These are phyloP conservation scores for Chaetomiaceae sp. DNA, from an alignment of 2,329 filamentous ascomycete genomes.

Conservation along the genomic window DNA sequence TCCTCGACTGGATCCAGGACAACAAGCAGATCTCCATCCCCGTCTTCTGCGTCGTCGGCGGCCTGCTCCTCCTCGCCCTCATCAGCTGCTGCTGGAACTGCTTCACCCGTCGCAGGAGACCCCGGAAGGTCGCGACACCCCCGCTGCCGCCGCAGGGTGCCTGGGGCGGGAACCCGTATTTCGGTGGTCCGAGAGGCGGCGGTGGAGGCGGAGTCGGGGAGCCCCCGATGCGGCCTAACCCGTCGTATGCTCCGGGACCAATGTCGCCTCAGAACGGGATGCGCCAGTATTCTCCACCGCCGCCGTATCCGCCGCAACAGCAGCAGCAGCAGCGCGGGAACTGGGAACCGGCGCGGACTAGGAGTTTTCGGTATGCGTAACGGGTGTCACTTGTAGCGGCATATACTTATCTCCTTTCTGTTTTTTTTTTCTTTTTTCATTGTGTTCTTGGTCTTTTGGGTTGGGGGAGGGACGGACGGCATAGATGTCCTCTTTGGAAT, in stretches of 20 bases:
- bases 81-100: conserved; percentile 60
- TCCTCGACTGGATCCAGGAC: conserved; percentile 68
- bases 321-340: neutral
- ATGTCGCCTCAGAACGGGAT: neutral
- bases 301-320: neutral
- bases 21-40: conserved; percentile 83
- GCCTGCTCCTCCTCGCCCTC: conserved; percentile 64
- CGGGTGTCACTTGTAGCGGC: neutral
- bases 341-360: conserved; percentile 21
- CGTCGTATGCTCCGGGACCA: conserved; percentile 13
- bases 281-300: neutral
- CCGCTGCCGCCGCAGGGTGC: neutral
- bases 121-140: neutral
- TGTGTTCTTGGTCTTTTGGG: too few relatives aligned
- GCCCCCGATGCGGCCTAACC: conserved; percentile 8
- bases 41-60: conserved; percentile 65
- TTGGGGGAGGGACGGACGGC: too few relatives aligned
- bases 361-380: conserved; percentile 24
- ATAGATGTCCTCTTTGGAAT: too few relatives aligned
- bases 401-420: too few relatives aligned
- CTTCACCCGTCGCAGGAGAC: conserved; percentile 39
- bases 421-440: too few relatives aligned
- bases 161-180: conserved; percentile 6
- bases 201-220: neutral
- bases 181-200: neutral